Conservation (phyloP, 2,329 filamentous ascomycete species). For the Tolypocladium amazonense region DNA sequence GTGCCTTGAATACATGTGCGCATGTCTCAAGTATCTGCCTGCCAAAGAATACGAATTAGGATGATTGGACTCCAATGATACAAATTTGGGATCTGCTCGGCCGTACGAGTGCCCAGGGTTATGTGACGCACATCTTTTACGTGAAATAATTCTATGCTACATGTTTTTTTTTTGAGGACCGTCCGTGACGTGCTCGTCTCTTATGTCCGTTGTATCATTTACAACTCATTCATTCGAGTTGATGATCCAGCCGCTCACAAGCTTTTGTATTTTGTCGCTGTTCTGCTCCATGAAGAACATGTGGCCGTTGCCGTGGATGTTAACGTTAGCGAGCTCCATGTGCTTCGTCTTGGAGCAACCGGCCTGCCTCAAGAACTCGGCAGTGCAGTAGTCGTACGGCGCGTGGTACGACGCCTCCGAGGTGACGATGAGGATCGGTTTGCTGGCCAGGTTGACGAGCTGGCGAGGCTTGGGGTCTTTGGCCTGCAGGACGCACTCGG, state of each 20-base stretch:
- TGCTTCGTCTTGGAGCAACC: constrained; percentile 22
- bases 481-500: constrained; percentile 23
- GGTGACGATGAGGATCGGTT: constrained; percentile 17
- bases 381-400: constrained; percentile 32
- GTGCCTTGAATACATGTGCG: no score
- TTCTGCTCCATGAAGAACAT: constrained; percentile 40
- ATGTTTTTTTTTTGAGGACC: no score
- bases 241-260: constrained; percentile 15
- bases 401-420: constrained; percentile 32
- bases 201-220: not conserved
- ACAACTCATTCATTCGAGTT: no score
- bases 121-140: no score
- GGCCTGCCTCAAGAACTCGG: constrained; percentile 30
- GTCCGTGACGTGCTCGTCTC: no score
- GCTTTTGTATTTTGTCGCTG: constrained; percentile 24
- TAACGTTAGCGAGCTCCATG: constrained; percentile 24
- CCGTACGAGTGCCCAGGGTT: no score
- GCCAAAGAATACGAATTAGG: no score
- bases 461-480: constrained; percentile 5
- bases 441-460: constrained; percentile 6
- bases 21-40: no score
- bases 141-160: no score
- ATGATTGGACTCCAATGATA: no score
- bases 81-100: no score
- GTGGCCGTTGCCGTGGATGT: constrained; percentile 34